phyloP scores from a whole-genome alignment of 2,329 filamentous ascomycete genomes.

The Apiospora kogelbergensis region DNA sequence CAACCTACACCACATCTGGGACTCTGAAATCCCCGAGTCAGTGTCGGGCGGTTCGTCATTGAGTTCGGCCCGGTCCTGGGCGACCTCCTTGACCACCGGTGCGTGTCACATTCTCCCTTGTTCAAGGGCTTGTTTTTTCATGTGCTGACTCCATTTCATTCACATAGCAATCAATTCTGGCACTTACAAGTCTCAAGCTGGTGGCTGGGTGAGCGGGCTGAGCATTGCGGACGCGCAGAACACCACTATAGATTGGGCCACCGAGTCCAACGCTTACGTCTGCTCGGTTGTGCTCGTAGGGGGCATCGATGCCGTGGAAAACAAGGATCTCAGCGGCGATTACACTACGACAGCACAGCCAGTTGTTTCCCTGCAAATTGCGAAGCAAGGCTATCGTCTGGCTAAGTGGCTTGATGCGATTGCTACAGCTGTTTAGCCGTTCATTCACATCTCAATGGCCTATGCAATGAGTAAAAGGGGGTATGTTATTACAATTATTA shows the following conservation, averaged over 20 bases:
- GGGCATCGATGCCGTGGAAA: slow-evolving; percentile 37
- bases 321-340: slow-evolving; percentile 37
- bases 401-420: slow-evolving; percentile 36
- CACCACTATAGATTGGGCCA: slow-evolving; percentile 35
- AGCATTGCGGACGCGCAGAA: slow-evolving; percentile 30
- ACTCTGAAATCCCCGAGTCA: slow-evolving; percentile 55
- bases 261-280: slow-evolving; percentile 41
- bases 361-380: slow-evolving; percentile 43
- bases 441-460: background rate
- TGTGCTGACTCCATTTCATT: background rate
- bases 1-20: slow-evolving; percentile 64
- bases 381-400: slow-evolving; percentile 42
- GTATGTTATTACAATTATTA: background rate
- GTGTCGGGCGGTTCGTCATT: slow-evolving; percentile 36
- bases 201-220: slow-evolving; percentile 36
- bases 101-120: background rate
- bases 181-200: slow-evolving; percentile 33
- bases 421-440: slow-evolving; percentile 16
- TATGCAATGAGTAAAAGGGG: background rate
- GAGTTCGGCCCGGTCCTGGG: slow-evolving; percentile 39
- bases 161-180: slow-evolving; percentile 36
- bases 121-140: background rate
- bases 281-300: slow-evolving; percentile 42
- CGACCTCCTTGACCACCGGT: slow-evolving; percentile 34
- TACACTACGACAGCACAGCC: slow-evolving; percentile 40